Base-by-base conservation (phyloP, 768 basidiomycete genomes). In the Hygrocybe coccinea region DNA sequence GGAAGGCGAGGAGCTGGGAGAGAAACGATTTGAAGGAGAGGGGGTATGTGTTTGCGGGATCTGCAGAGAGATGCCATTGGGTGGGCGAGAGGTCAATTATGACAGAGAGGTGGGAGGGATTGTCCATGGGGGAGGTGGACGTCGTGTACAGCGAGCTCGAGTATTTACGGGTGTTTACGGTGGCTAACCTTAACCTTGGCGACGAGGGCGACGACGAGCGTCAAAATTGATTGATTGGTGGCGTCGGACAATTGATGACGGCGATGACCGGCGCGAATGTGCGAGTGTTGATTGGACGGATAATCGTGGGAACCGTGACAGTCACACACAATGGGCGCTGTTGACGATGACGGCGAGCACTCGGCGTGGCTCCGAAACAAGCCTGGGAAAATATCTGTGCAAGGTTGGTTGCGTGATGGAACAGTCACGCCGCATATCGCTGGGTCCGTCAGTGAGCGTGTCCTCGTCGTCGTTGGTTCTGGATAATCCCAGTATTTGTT, bases 31-130 rank as follows among this genome's bases (percentile, higher is more conserved):
- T 72, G 43, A 97, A 79, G 1, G 85, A 67, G 11, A 97, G 71
- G 0, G 84, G 77, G 61, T 79, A 72, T 2, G 71, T 55, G 50
- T 79, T 81, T 36, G 72, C 64, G 2, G 78, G 63, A 10, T 65
- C 53, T 1, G 83, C 80, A 24, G 88, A 84, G 52, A 83, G 74
- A 62, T 90, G 82, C 94, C 94, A 95, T 69, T 93, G 89, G 1
- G 83, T 74, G 3, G 91, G 93, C 21, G 88, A 86, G 50, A 95
- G 75, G 76, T 97, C 94, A 56, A 95, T 59, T 55, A 97, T 81
- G 58, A 95, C 82, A 19, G 91, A 87, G 36, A 95, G 78, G 69
- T 93, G 89, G 38, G 74, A 75, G 21, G 65, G 56, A 50, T 68
- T 67, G 54, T 68, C 66, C 63, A 67, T 69, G 25, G 11, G 15